These are phyloP conservation scores for Clavariopsis aquatica DNA, from an alignment of 495 filamentous ascomycete genomes.

Conservation along the genomic window DNA sequence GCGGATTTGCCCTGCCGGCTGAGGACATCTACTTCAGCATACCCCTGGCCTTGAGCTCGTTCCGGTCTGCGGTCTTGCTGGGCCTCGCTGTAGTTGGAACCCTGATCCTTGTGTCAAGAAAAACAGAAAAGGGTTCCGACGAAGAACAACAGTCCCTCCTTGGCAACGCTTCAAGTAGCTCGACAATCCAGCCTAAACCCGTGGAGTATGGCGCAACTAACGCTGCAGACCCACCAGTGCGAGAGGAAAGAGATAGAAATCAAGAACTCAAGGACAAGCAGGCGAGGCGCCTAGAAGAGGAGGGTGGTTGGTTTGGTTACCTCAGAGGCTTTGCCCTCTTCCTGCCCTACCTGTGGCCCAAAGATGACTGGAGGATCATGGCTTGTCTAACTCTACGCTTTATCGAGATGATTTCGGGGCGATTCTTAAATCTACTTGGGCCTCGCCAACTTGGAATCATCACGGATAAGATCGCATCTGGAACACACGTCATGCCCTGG, in stretches of 20 bases:
- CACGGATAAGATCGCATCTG: constrained; percentile 37
- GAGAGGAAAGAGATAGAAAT: constrained; percentile 23
- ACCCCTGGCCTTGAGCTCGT: constrained; percentile 9
- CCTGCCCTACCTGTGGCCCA: constrained; percentile 45
- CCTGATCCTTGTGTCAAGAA: constrained; percentile 17
- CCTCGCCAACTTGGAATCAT: constrained; percentile 45
- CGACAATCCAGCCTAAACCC: neutral
- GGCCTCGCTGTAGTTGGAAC: constrained; percentile 13
- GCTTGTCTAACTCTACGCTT: constrained; percentile 33
- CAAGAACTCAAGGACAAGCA: constrained; percentile 40
- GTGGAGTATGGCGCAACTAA: constrained; percentile 17
- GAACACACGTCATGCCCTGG: constrained; percentile 36
- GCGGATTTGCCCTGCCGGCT: neutral
- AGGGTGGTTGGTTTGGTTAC: constrained; percentile 45
- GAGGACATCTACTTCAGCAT: constrained; percentile 3
- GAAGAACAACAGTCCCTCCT: constrained; percentile 32
- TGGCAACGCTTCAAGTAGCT: neutral
- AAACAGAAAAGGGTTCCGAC: constrained; percentile 17
- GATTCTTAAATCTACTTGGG: constrained; percentile 42
- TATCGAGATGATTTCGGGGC: constrained; percentile 33
- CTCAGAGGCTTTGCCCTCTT: constrained; percentile 44
- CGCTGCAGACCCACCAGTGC: neutral
- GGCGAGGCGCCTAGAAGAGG: constrained; percentile 41
- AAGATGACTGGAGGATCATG: constrained; percentile 38
- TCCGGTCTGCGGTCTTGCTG: constrained; percentile 3